Base-by-base conservation (phyloP, 169 alveolate species). In the Plasmodium blacklocki region DNA sequence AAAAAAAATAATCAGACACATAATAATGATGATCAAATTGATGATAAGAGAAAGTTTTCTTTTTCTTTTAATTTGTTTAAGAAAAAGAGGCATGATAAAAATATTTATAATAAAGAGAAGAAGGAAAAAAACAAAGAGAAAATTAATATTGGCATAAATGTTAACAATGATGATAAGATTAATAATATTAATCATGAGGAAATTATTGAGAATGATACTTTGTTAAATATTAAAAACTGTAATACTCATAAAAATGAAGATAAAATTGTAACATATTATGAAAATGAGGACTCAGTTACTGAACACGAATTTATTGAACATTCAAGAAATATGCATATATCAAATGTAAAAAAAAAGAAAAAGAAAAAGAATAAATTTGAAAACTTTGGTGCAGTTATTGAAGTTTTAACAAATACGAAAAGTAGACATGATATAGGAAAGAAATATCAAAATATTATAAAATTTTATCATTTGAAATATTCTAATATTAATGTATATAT, bases 21-120 rank as follows among this genome's bases (percentile, higher is more conserved):
- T 68, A 62, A 73, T 49, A 89, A 93, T 60, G 83, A 74, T 64
- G 92, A 76, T 60, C 94, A 93, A 73, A 88, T 93, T 60, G 83
- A 74, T 64, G 92, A 76, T 60, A 94, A 93, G 75, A 88, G 94
- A 21, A 80, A 80, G 21, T 67, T 68, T 29, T 80, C 83, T 14
- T 80, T 80, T 63, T 80, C 90, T 49, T 88, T 71, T 88, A 91
- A 9, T 18, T 54, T 80, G 47, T 80, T 80, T 73, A 68, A 73
- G 29, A 74, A 19, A 49, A 60, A 21, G 19, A 85, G 62, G 47
- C 72, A 91, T 15, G 86, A 74, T 56, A 67, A 49, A 62, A 73
- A 60, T 32, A 32, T 32, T 32, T 32, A 32, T 32, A 32, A 32
- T 32, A 26, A 70, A 70, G 64, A 26, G 21, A 12, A 70, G 18